Evolutionary conservation across 371 early-diverging fungal genomes (phyloP).

Genomic region (Dipsacomyces acuminosporus): DNA sequence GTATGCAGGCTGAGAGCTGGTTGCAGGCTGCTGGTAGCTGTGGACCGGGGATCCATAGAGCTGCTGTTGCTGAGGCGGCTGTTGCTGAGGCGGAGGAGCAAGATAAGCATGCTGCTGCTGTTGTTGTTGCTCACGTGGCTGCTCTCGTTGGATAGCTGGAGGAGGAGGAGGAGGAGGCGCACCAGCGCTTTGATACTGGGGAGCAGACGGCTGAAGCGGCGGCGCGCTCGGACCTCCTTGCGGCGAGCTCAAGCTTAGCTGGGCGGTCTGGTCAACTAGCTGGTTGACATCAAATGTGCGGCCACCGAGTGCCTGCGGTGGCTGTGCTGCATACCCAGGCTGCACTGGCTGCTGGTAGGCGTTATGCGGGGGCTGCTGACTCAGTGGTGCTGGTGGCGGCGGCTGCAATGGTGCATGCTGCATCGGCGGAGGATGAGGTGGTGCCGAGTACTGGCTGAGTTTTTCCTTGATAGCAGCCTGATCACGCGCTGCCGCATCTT

Average conservation of each 20-base stretch:
- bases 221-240: conserved; percentile 5
- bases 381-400: conserved; percentile 27
- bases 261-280: conserved; percentile 33
- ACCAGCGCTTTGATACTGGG: neutral
- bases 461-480: conserved; percentile 70
- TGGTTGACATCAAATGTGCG: conserved; percentile 32
- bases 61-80: conserved; percentile 8
- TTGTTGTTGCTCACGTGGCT: conserved; percentile 6
- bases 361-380: no score
- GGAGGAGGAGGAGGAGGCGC: conserved; percentile 15
- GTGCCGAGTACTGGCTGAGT: conserved; percentile 54
- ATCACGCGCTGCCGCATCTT: conserved; percentile 60
- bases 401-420: conserved; percentile 13
- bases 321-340: conserved; percentile 36
- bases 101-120: conserved; percentile 9
- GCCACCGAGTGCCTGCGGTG: conserved; percentile 10
- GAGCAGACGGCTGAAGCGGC: neutral
- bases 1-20: conserved; percentile 14
- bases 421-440: no score
- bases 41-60: conserved; percentile 21
- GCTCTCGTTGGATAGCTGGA: neutral
- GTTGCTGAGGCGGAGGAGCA: conserved; percentile 4
- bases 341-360: conserved; percentile 43
- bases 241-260: conserved; percentile 28
- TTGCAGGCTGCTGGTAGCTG: conserved; percentile 13